Evolutionary conservation across 2,329 filamentous ascomycete genomes (phyloP), one percentile per base, ranked within the genome.

Genomic region (Aspergillus fumigatiaffinis): DNA sequence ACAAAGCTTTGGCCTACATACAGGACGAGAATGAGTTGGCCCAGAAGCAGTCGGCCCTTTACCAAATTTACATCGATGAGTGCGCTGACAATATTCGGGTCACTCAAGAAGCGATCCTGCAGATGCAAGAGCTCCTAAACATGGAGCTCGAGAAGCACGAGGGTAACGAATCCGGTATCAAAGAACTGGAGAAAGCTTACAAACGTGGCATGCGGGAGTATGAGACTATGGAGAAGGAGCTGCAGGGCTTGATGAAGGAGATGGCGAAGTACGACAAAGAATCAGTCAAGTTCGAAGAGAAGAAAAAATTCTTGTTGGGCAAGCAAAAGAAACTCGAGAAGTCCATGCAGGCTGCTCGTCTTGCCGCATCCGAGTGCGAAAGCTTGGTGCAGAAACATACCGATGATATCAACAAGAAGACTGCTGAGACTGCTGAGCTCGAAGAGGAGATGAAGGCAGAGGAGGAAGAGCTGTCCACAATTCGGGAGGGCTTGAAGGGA

Each of bases 291-390:
- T 92, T 96, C 64, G 93, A 97, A 63, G 95, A 99, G 75, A 97
- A 97, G 80, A 88, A 89, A 73, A 99, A 99, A 72, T 97, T 97
- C 74, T 77, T 99, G 63, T 80, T 84, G 2, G 88, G 88, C 68
- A 99, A 99, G 78, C 88, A 90, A 67, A 96, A 94, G 79, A 99
- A 99, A 77, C 83, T 96, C 14, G 91, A 97, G 64, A 97, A 96
- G 78, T 84, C 88, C 0, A 90, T 94, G 60, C 82, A 86, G 54
- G 88, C 87, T 49, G 91, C 90, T 58, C 90, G 90, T 61, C 87
- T 88, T 57, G 86, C 88, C 5, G 84, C 86, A 0, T 82, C 84
- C 0, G 91, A 95, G 66, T 89, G 92, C 3, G 84, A 87, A 41
- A 87, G 89, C 60, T 85, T 91, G 8, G 89, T 94, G 10, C 86